Base-by-base conservation (phyloP, 805 yeast genomes). In the Lipomyces oligophaga region DNA sequence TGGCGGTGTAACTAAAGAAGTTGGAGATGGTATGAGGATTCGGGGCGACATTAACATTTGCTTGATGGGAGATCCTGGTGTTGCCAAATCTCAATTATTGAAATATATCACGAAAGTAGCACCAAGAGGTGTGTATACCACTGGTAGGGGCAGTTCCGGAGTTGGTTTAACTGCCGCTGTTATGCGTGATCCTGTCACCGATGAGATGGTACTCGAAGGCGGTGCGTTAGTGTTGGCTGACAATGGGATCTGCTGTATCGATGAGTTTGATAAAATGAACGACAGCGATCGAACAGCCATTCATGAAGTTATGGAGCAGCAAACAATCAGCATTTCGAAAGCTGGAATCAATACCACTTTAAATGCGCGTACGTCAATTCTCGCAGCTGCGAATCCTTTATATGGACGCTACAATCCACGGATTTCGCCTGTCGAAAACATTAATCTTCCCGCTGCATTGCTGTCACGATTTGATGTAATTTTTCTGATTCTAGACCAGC, bases 251-350 rank as follows among this genome's bases (percentile, higher is more conserved):
- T 93, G 97, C 71, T 93, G 98, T 67, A 93, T 93, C 63, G 98
- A 93, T 76, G 98, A 93, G 72, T 93, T 93, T 63, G 98, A 93
- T 68, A 93, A 93, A 71, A 93, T 93, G 98, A 97, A 90, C 65
- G 98, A 93, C 66, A 69, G 77, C 54, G 98, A 93, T 68, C 76
- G 98, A 62, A 93, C 97, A 0, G 97, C 97, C 1, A 93, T 93
- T 62, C 97, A 90, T 68, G 98, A 90, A 73, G 98, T 93, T 27
- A 93, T 93, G 98, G 98, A 93, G 70, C 98, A 93, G 67, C 98
- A 93, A 68, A 93, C 98, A 1, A 93, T 93, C 49, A 85, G 96
- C 19, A 93, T 93, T 48, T 85, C 97, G 34, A 93, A 93, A 67
- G 98, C 98, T 3, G 98, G 98, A 58, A 93, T 93, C 59, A 85